phyloP scores from a whole-genome alignment of 2,329 filamentous ascomycete species.

The Arthrobotrys musiformis region DNA sequence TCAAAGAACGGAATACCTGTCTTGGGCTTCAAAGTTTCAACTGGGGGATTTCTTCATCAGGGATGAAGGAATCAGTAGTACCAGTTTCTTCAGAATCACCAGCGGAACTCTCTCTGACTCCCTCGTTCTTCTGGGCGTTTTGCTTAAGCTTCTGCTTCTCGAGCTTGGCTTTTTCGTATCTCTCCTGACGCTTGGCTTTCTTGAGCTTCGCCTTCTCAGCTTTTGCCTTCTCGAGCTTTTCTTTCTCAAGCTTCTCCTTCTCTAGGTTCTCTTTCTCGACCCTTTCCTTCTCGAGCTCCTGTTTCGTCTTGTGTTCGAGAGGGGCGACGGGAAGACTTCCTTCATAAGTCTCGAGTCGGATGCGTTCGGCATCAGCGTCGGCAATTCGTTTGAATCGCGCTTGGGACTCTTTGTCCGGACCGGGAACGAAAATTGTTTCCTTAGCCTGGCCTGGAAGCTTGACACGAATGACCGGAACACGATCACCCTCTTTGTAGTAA shows the following conservation, averaged over 20 bases:
- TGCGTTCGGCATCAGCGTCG: not conserved
- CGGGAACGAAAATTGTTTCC: not conserved
- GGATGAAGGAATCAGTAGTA: not conserved
- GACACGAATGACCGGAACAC: not conserved
- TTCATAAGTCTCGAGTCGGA: not conserved
- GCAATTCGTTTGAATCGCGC: slow-evolving; percentile 16
- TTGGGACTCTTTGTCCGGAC: not conserved
- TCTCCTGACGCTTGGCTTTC: no score
- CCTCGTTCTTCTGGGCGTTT: no score
- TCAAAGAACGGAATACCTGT: not conserved
- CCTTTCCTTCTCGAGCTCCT: not conserved
- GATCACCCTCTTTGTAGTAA: not conserved
- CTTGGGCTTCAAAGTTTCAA: not conserved
- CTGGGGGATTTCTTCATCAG: not conserved
- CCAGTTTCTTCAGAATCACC: not conserved
- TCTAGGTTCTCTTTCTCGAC: not conserved
- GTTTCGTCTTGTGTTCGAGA: not conserved
- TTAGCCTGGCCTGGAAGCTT: not conserved
- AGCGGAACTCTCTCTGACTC: not conserved
- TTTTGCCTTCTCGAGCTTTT: no score
- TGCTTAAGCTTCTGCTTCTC: no score
- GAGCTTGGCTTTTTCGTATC: no score
- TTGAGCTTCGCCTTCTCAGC: no score
- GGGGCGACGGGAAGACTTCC: not conserved
- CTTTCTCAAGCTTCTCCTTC: not conserved